Base-by-base conservation (phyloP, 768 basidiomycete genomes). In the Favolaschia claudopus region DNA sequence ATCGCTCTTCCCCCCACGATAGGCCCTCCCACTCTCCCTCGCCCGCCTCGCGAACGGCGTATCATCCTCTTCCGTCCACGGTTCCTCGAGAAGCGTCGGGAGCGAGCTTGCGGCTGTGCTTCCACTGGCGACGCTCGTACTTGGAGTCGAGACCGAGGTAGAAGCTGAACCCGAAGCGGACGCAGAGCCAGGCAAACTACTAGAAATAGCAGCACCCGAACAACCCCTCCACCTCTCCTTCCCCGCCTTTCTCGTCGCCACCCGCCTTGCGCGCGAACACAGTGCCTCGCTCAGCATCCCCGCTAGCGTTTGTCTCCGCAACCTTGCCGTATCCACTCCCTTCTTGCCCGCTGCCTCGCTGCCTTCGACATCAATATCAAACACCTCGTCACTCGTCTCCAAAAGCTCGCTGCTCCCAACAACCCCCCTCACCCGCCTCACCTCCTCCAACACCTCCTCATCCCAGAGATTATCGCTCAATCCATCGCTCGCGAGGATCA, bases 391-490 rank as follows among this genome's bases (percentile, higher is more conserved):
- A 9, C 14, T 15, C 14, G 31, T 28, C 17, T 7, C 28, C 22
- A 14, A 22, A 13, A 7, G 42, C 19, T 27, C 27, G 0, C 15
- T 20, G 32, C 7, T 22, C 3, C 0, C 10, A 9, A 13, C 34
- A 14, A 50, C 56, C 57, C 63, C 58, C 25, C 81, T 80, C 72
- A 91, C 87, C 33, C 87, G 77, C 15, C 80, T 73, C 22, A 92
- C 88, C 70, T 94, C 93, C 59, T 95, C 93, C 15, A 95, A 73
- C 17, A 95, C 85, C 58, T 95, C 93, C 66, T 89, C 88, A 65
- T 94, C 92, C 89, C 93, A 95, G 22, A 95, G 76, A 67, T 95
- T 95, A 72, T 95, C 93, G 61, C 87, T 86, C 46, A 95, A 76
- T 2, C 93, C 93, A 66, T 95, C 93, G 19, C 83, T 86, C 0